phyloP scores from a whole-genome alignment of 148 eudicot species.

The Fallopia convolvulus region DNA sequence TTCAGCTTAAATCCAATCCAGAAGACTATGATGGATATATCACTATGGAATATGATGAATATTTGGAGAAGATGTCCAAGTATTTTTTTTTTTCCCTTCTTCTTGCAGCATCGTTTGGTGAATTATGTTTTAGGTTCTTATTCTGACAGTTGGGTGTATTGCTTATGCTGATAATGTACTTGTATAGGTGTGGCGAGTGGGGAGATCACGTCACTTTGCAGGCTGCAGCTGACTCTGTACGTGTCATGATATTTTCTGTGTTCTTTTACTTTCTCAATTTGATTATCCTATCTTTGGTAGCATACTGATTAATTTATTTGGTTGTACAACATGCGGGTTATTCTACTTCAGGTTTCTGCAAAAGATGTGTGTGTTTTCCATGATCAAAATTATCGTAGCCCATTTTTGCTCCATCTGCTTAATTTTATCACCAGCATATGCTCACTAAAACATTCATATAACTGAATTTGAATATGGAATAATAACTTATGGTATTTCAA shows the following conservation, averaged over 20 bases:
- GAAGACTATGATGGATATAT: slow-evolving; percentile 80
- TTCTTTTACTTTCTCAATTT: background rate
- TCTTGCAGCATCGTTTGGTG: background rate
- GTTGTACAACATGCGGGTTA: background rate
- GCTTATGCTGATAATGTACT: background rate
- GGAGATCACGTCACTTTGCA: slow-evolving; percentile 44
- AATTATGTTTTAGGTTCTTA: background rate
- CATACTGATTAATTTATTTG: background rate
- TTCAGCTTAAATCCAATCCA: slow-evolving; percentile 67
- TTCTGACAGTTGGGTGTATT: background rate
- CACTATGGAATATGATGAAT: slow-evolving; percentile 82
- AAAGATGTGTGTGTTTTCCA: background rate
- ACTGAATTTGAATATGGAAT: background rate
- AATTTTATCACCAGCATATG: background rate
- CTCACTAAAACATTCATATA: background rate
- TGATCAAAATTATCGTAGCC: background rate
- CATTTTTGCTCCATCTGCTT: background rate
- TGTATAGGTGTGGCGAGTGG: slow-evolving; percentile 14
- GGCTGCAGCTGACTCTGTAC: slow-evolving; percentile 40
- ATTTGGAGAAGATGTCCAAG: slow-evolving; percentile 58
- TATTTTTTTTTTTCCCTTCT: background rate
- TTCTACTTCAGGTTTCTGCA: background rate
- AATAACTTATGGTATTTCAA: background rate
- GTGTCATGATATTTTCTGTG: background rate
- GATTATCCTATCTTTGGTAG: background rate